These are phyloP conservation scores for Chlamydomonas asymmetrica DNA, from an alignment of 139 green algal genomes.

Conservation along the genomic window DNA sequence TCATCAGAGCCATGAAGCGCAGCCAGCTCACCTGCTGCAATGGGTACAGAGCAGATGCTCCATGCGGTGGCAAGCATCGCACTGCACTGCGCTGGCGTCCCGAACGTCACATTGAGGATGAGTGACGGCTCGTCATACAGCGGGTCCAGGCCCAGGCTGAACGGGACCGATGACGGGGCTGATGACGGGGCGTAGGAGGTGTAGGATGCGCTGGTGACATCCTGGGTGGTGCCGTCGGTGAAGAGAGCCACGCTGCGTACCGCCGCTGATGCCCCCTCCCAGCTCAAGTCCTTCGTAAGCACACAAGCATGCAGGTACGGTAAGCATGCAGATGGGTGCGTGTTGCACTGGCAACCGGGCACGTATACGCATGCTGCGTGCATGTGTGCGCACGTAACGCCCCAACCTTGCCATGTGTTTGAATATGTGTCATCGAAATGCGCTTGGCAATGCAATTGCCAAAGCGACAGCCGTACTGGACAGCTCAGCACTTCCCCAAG, in stretches of 20 bases:
- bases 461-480: too few species aligned
- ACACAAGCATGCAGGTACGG: too few species aligned
- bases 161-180: conserved; percentile 7
- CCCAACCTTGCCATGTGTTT: neutral
- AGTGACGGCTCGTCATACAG: neutral
- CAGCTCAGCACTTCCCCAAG: too few species aligned
- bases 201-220: conserved; percentile 14
- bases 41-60: conserved; percentile 30
- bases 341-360: neutral
- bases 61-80: conserved; percentile 23
- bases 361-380: too few species aligned
- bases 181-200: neutral
- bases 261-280: conserved; percentile 20
- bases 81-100: conserved; percentile 15
- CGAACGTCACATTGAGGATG: conserved; percentile 27
- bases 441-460: neutral
- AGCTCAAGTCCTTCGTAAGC: conserved; percentile 23
- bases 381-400: too few species aligned
- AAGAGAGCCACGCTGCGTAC: conserved; percentile 37
- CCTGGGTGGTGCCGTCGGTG: conserved; percentile 30
- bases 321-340: neutral
- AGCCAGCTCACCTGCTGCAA: conserved; percentile 13
- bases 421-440: neutral
- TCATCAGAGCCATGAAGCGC: too few species aligned
- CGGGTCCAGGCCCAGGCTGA: conserved; percentile 3